Percentiles rank a stretch among this genome's conserved stretches.
phyloP scores from a whole-genome alignment of 2,329 filamentous ascomycete species.

The Pestalotiopsis fici region DNA sequence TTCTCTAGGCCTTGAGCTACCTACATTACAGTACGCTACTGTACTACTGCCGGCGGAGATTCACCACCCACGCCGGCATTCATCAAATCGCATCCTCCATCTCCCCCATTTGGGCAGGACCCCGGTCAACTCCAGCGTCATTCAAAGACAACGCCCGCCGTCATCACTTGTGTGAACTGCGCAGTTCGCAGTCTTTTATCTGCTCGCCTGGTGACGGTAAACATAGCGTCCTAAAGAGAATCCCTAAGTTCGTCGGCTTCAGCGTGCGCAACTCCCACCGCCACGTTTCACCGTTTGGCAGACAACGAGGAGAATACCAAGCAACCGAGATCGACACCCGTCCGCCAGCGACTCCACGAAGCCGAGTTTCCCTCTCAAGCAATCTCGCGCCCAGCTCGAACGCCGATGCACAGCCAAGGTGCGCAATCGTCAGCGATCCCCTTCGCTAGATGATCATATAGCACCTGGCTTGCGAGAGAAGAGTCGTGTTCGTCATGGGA shows the following conservation, averaged over 20 bases:
- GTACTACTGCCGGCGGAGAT: neutral
- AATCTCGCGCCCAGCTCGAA: neutral
- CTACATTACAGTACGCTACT: neutral
- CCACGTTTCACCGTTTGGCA: neutral
- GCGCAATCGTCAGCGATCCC: slow-evolving; percentile 11
- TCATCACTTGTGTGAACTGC: neutral
- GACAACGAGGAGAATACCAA: neutral
- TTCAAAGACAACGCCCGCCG: neutral
- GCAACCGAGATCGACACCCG: neutral
- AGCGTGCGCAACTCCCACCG: neutral
- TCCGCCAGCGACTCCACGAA: neutral
- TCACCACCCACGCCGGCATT: neutral
- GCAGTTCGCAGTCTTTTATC: neutral
- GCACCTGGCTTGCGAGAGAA: slow-evolving; percentile 23
- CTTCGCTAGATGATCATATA: slow-evolving; percentile 44
- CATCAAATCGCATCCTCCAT: slow-evolving; percentile 2
- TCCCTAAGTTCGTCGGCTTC: neutral
- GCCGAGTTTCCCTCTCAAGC: neutral
- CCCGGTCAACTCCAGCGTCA: slow-evolving; percentile 12
- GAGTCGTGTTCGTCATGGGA: slow-evolving; percentile 58
- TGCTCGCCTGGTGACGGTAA: neutral
- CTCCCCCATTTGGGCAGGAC: slow-evolving; percentile 8
- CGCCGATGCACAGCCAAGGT: slow-evolving; percentile 6
- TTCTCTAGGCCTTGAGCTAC: neutral
- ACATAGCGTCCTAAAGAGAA: neutral